Conservation (phyloP, 345 rosid species). For the Ceriops zippeliana region DNA sequence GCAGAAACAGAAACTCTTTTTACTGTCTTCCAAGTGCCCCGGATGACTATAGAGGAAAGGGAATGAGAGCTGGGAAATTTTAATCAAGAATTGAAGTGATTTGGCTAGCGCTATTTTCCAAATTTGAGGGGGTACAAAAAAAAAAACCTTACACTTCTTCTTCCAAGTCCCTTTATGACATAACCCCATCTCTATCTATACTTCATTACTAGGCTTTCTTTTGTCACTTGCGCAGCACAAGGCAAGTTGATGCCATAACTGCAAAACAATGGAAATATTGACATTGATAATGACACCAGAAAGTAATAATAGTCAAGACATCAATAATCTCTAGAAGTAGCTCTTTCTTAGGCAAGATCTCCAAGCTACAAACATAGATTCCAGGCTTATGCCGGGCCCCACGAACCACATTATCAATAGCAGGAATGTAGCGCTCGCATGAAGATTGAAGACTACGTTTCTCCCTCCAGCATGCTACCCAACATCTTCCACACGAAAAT, state of each 20-base stretch:
- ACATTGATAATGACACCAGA: background rate
- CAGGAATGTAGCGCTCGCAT: conserved; percentile 48
- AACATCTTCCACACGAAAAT: conserved; percentile 25
- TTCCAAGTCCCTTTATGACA: too few species aligned
- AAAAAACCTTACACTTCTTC: too few species aligned
- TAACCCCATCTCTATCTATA: background rate
- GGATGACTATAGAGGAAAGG: too few species aligned
- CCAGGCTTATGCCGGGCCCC: background rate
- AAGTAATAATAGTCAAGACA: background rate
- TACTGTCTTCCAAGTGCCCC: too few species aligned
- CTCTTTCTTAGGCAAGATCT: background rate
- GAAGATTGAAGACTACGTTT: conserved; percentile 44
- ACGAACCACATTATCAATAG: conserved; percentile 26
- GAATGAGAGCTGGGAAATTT: too few species aligned
- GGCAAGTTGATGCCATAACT: background rate
- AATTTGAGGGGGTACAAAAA: too few species aligned
- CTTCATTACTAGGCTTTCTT: background rate
- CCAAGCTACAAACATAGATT: conserved; percentile 2
- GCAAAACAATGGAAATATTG: background rate
- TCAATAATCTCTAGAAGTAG: background rate
- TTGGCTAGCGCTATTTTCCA: too few species aligned
- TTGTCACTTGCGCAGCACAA: background rate
- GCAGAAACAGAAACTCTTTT: too few species aligned
- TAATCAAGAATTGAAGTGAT: too few species aligned
- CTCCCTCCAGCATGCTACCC: conserved; percentile 55